Evolutionary conservation across 2,329 filamentous ascomycete genomes (phyloP), one percentile per base, ranked within the genome.

Genomic region (Pseudophaeomoniella oleicola): DNA sequence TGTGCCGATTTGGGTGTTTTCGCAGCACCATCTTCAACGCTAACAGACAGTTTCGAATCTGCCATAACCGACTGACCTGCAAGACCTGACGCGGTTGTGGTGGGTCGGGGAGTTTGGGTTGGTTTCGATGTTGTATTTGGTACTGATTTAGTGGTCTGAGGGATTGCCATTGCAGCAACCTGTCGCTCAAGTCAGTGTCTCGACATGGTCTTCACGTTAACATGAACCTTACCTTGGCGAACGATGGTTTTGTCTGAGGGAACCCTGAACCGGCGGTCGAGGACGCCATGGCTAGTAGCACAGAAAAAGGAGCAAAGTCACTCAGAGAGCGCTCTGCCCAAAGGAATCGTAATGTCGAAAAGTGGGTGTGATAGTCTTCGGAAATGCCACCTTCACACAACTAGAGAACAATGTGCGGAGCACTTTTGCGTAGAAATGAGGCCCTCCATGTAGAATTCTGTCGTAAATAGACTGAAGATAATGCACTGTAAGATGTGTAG

Each of bases 221-320:
- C n/a, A n/a, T n/a, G n/a, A n/a, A n/a, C n/a, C n/a, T 40, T 63
- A 83, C 81, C 71, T 82, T 85, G 59, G 81, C 81, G 66, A 86
- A 86, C 31, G 80, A 83, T 48, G 78, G 70, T 58, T 73, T 75
- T 37, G 62, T 60, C 38, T 61, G 44, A 39, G 40, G 15, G 33
- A 16, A 16, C 17, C 15, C 35, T 30, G 46, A 37, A 19, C 39
- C 43, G 41, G 55, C 47, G 22, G 43, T 43, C 42, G 44, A 31
- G 37, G 44, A 46, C 37, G 47, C 47, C 47, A 50, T 50, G 27
- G 32, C 44, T 35, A 27, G 16, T 19, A 30, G 39, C n/a, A 34
- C 47, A 49, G 38, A 42, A 45, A 42, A 46, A 43, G 44, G 44
- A 9, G 30, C 12, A 34, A 34, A 27, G 22, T n/a, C 22, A 6